phyloP scores from a whole-genome alignment of 352 stramenopile species.

The Phytophthora pseudosyringae region DNA sequence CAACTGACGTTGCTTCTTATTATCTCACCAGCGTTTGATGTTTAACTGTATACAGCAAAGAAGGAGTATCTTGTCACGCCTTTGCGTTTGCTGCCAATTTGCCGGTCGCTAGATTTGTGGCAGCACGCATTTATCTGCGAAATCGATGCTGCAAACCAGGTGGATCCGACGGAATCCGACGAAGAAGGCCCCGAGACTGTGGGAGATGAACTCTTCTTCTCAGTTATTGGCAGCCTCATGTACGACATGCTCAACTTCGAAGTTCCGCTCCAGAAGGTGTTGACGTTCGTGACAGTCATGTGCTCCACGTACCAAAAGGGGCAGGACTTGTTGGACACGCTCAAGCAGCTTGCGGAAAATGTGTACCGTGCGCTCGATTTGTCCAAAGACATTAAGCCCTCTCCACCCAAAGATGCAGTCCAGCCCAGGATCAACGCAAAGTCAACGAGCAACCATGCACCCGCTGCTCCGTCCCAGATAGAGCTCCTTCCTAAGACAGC shows the following conservation, averaged over 20 bases:
- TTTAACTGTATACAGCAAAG: constrained; percentile 49
- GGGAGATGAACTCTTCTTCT: constrained; percentile 83
- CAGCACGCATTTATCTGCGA: constrained; percentile 85
- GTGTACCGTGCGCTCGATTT: constrained; percentile 79
- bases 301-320: constrained; percentile 84
- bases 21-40: constrained; percentile 14
- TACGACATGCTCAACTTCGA: constrained; percentile 90
- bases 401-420: constrained; percentile 30
- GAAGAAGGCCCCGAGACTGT: constrained; percentile 44
- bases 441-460: constrained; percentile 4
- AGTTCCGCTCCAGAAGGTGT: constrained; percentile 70
- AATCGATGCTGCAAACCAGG: constrained; percentile 60
- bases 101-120: constrained; percentile 83
- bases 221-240: constrained; percentile 77
- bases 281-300: constrained; percentile 85
- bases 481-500: constrained; percentile 6
- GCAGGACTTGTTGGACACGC: constrained; percentile 66
- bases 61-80: constrained; percentile 82
- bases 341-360: constrained; percentile 85
- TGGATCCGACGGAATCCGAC: constrained; percentile 45
- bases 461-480: neutral
- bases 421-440: constrained; percentile 28
- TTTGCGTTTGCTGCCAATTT: constrained; percentile 70
- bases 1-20: neutral
- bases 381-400: constrained; percentile 71